A percentile compares a stretch with the other conserved stretches of the same genome.
These are phyloP conservation scores for Suhomyces wounanorum DNA, from an alignment of 1,139 yeast species.

Conservation along the genomic window DNA sequence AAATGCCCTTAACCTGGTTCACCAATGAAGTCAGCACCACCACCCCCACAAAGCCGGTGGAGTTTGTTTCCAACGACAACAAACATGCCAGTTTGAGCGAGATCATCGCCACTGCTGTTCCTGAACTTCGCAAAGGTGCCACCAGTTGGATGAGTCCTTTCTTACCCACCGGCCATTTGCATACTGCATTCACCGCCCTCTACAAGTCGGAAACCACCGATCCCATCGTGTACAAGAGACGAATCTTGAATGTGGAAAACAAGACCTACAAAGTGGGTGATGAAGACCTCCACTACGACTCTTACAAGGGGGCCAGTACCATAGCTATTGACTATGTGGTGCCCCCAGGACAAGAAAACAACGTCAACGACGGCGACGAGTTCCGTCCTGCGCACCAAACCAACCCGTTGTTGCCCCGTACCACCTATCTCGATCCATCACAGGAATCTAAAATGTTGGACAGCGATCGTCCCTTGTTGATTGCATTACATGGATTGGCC, in stretches of 20 bases:
- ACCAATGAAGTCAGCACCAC: conserved; percentile 31
- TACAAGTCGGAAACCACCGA: conserved; percentile 39
- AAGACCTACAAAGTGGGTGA: conserved; percentile 30
- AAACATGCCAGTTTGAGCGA: conserved; percentile 24
- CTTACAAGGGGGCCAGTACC: conserved; percentile 45
- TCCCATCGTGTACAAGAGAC: conserved; percentile 41
- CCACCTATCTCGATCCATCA: conserved; percentile 40
- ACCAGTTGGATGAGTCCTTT: conserved; percentile 41
- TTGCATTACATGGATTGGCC: conserved; percentile 60
- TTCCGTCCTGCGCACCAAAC: conserved; percentile 39
- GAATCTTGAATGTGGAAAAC: conserved; percentile 36
- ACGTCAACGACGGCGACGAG: conserved; percentile 24
- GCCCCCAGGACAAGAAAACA: conserved; percentile 8
- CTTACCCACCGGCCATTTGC: conserved; percentile 45
- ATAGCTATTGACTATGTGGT: conserved; percentile 45
- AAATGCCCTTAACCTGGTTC: conserved; percentile 20
- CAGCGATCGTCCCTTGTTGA: conserved; percentile 51
- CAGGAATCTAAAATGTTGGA: conserved; percentile 32
- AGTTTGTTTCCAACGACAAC: conserved; percentile 21
- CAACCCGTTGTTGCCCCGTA: conserved; percentile 45
- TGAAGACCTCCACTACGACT: conserved; percentile 39
- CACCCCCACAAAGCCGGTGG: conserved; percentile 31
- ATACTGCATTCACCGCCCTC: conserved; percentile 49
- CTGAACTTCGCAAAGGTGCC: conserved; percentile 36
- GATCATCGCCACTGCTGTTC: conserved; percentile 30